A percentile compares a stretch with the other conserved stretches of the same genome.
phyloP scores from a whole-genome alignment of 805 yeast species.

The Starmera pachycereana region DNA sequence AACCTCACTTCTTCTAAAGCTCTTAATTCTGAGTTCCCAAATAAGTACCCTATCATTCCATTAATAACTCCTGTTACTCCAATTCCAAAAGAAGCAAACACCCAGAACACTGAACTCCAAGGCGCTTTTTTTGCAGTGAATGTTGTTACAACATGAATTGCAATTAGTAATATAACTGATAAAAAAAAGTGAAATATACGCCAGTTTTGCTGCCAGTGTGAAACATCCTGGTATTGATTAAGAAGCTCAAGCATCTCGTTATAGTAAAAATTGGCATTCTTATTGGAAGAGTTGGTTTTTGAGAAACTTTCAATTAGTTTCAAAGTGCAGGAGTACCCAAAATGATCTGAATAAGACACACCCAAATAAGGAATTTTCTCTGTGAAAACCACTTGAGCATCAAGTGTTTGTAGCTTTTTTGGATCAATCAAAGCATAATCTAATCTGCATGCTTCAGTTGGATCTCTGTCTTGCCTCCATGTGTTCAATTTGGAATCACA shows the following conservation, averaged over 20 bases:
- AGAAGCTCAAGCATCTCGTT: conserved; percentile 40
- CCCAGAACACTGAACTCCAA: conserved; percentile 62
- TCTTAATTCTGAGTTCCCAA: conserved; percentile 72
- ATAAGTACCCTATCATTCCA: conserved; percentile 69
- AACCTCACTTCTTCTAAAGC: conserved; percentile 65
- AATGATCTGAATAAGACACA: conserved; percentile 78
- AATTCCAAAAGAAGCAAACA: conserved; percentile 42
- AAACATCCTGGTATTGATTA: conserved; percentile 38
- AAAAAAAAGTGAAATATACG: conserved; percentile 53
- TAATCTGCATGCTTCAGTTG: conserved; percentile 72
- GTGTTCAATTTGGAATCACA: conserved; percentile 83
- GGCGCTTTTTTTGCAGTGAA: conserved; percentile 45
- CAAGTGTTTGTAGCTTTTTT: conserved; percentile 36
- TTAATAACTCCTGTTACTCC: conserved; percentile 60
- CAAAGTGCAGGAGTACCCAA: conserved; percentile 55
- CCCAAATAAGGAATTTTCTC: conserved; percentile 59
- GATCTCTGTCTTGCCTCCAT: conserved; percentile 49
- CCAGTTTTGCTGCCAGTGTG: conserved; percentile 52
- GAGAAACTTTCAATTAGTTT: conserved; percentile 12
- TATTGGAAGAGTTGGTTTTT: conserved; percentile 1
- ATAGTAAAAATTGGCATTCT: conserved; percentile 20
- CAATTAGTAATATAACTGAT: conserved; percentile 43
- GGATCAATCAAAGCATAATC: conserved; percentile 82
- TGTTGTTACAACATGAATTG: conserved; percentile 41
- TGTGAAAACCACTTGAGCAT: conserved; percentile 67